Percentiles rank a stretch among this genome's conserved stretches.
These are phyloP conservation scores for Amylocarpus encephaloides DNA, from an alignment of 2,329 filamentous ascomycete genomes.

Conservation along the genomic window DNA sequence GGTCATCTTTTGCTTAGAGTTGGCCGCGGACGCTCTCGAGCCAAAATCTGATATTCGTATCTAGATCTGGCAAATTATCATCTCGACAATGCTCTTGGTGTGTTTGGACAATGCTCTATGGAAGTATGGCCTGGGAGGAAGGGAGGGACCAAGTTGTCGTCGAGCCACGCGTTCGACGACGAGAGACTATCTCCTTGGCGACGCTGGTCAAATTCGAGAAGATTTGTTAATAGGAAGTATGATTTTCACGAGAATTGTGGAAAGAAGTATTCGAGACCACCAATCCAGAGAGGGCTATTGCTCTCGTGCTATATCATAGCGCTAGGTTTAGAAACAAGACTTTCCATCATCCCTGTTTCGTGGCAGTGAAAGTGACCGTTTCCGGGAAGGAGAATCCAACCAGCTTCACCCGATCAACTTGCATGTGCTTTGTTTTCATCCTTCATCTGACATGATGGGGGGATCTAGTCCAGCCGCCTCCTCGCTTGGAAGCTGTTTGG, in stretches of 20 bases:
- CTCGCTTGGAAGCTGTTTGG: slow-evolving; percentile 32
- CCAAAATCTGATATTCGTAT: slow-evolving; percentile 26
- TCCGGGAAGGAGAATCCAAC: background rate
- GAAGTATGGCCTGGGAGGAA: slow-evolving; percentile 28
- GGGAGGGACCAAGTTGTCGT: slow-evolving; percentile 29
- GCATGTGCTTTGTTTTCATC: background rate
- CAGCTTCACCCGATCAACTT: background rate
- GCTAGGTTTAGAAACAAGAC: background rate
- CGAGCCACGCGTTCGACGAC: slow-evolving; percentile 14
- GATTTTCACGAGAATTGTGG: background rate
- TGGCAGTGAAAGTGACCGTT: background rate
- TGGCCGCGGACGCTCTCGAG: slow-evolving; percentile 19
- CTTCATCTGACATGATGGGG: slow-evolving; percentile 18
- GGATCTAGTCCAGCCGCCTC: slow-evolving; percentile 21
- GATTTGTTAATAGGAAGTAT: slow-evolving; percentile 15
- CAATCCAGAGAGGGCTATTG: background rate
- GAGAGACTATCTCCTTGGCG: slow-evolving; percentile 20
- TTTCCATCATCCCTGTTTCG: background rate
- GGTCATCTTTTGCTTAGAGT: slow-evolving; percentile 26
- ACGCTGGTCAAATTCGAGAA: slow-evolving; percentile 27
- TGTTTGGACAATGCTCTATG: slow-evolving; percentile 26
- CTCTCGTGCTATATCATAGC: slow-evolving; percentile 2
- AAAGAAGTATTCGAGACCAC: background rate
- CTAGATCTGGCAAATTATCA: slow-evolving; percentile 22
- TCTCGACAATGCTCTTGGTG: slow-evolving; percentile 22